Evolutionary conservation across 208 protist genomes (phyloP), one percentile per base, ranked within the genome.

Genomic region (Porcisia deanei): DNA sequence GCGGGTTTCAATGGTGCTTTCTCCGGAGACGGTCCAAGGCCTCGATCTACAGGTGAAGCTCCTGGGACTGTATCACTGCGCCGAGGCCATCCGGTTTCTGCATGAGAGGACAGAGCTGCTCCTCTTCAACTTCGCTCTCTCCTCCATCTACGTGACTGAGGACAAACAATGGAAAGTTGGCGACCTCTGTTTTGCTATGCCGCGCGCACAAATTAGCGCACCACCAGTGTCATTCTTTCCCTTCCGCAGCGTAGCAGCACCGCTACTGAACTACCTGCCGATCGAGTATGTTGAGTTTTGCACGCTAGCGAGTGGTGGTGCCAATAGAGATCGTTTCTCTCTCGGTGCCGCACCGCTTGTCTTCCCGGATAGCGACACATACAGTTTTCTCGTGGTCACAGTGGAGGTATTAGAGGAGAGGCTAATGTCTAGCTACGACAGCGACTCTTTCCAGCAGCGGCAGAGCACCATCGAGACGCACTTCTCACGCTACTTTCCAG

Each of bases 231-330:
- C 63, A 7, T 41, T 57, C 7, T 67, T 80, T 30, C 54, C 80
- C 9, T 82, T 88, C 34, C 58, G 66, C 69, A 80, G 79, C 68
- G 39, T 86, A 61, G 73, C 81, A 4, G 80, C 86, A 0, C 86
- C 89, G 37, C 65, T 91, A 53, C 69, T 93, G 16, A 87, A 91
- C 74, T 93, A 93, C 60, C 76, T 83, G n/a, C 77, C 85, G 7
- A 25, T 55, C 8, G 89, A 93, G 68, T 77, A 79, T 61, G 63
- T 93, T 4, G 76, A 80, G 14, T 80, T 80, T 73, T 74, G 54
- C 61, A 63, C 52, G 10, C 37, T 10, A 61, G 58, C 37, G 55
- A 39, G 14, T 18, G 12, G 30, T 47, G 47, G n/a, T 22, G 57
- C 60, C 1, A 72, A 55, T 65, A 67, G 66, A 41, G 71, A 61